phyloP scores from a whole-genome alignment of 257 asterid species.

The Gentiana macrophylla region DNA sequence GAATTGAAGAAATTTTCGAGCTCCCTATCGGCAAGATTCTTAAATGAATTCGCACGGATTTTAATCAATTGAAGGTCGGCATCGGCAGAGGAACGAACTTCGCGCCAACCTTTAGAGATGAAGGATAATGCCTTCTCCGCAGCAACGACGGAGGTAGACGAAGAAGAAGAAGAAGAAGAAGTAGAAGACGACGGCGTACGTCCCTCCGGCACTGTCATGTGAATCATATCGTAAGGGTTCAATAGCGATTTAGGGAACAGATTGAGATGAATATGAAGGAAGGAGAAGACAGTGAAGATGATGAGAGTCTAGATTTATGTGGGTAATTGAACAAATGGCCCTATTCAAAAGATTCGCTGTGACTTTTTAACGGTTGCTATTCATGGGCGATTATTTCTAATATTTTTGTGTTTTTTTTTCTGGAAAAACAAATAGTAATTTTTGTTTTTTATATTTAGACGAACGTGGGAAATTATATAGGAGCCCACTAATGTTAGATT shows the following conservation, averaged over 20 bases:
- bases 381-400: too few species aligned
- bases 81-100: conserved; percentile 93
- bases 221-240: conserved; percentile 20
- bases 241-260: neutral
- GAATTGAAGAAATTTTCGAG: conserved; percentile 84
- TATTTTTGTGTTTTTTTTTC: too few species aligned
- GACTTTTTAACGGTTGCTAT: too few species aligned
- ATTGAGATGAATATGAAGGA: too few species aligned
- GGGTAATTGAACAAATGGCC: too few species aligned
- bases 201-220: conserved; percentile 57
- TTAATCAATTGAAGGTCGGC: conserved; percentile 85
- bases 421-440: too few species aligned
- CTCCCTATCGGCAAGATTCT: conserved; percentile 65
- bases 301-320: too few species aligned
- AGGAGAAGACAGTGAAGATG: too few species aligned
- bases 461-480: too few species aligned
- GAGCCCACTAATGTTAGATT: too few species aligned
- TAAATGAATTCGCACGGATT: conserved; percentile 74
- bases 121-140: conserved; percentile 92
- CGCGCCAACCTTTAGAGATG: conserved; percentile 94
- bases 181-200: conserved; percentile 20
- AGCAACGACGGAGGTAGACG: conserved; percentile 41
- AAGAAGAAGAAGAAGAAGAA: conserved; percentile 21
- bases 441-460: too few species aligned
- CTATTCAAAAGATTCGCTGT: too few species aligned